Base-by-base conservation (phyloP, 345 rosid genomes). In the Carallia pectinifolia region DNA sequence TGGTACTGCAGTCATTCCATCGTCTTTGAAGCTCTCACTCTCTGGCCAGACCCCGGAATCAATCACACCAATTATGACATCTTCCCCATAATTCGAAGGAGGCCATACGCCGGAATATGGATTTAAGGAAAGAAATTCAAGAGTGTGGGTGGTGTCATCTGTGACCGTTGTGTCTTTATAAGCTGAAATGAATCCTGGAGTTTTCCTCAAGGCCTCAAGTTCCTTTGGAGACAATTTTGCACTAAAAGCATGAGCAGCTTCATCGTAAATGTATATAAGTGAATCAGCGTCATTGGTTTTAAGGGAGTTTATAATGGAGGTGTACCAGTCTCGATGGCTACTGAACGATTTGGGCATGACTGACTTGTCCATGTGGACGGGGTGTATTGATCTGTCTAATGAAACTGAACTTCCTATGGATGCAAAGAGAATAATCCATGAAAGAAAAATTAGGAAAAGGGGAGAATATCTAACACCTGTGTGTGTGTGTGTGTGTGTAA, bases 31-130 rank as follows among this genome's bases (percentile, higher is more conserved):
- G 62, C 81, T 81, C 70, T 72, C 65, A 19, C 72, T 70, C 30
- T 73, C 81, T 0, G 85, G 87, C 87, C 85, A 83, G 15, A 83
- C 68, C 0, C 87, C 84, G 61, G 73, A 58, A 66, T 85, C 87
- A 5, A 83, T 18, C 31, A 81, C 29, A 36, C 85, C 85, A 5
- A 85, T 66, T 12, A 81, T 62, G 6, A 59, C 69, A 56, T 72
- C 80, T 36, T 73, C 52, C 33, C 86, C 80, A 27, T 53, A 69
- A 50, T 76, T 76, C 2, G 84, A 74, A n/a, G 70, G 70, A 0
- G 70, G 76, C 82, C 82, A 79, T 44, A 68, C 31, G 0, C 73
- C 82, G 6, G 62, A 37, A n/a, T 7, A 23, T 3, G 63, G 17
- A 66, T 60, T 64, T 30, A 79, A 76, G 60, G 70, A 63, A 36